These are phyloP conservation scores for Phytophthora sp. DNA, from an alignment of 352 stramenopile genomes.

Conservation along the genomic window DNA sequence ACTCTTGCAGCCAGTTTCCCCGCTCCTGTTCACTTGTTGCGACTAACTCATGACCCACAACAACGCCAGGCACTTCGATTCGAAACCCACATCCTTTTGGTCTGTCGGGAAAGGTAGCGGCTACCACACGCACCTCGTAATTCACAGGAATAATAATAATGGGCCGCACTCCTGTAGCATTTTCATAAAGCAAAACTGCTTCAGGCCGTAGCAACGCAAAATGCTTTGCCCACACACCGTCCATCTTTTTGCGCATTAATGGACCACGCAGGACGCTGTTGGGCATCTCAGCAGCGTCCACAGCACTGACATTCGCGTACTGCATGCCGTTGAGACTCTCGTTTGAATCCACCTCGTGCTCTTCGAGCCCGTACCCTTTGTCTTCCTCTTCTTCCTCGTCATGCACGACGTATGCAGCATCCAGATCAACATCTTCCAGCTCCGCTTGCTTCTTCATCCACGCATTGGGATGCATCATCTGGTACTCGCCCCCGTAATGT, in stretches of 20 bases:
- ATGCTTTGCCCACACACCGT: slow-evolving; percentile 67
- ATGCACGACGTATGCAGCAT: slow-evolving; percentile 28
- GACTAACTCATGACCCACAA: slow-evolving; percentile 64
- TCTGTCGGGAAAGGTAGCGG: slow-evolving; percentile 55
- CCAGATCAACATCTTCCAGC: slow-evolving; percentile 72
- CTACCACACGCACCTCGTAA: slow-evolving; percentile 51
- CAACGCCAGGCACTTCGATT: slow-evolving; percentile 64
- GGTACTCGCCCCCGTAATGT: slow-evolving; percentile 67
- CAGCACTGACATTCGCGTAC: slow-evolving; percentile 69
- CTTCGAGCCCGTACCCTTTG: slow-evolving; percentile 47
- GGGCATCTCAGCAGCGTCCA: slow-evolving; percentile 73
- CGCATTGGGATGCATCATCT: slow-evolving; percentile 48
- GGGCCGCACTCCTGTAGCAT: slow-evolving; percentile 53
- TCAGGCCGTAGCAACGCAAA: slow-evolving; percentile 75
- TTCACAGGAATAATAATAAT: slow-evolving; percentile 84
- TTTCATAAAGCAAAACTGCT: slow-evolving; percentile 76
- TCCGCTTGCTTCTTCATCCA: slow-evolving; percentile 80
- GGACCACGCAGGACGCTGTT: slow-evolving; percentile 71
- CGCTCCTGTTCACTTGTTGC: slow-evolving; percentile 70
- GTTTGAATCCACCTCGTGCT: slow-evolving; percentile 21
- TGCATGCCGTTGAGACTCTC: slow-evolving; percentile 83
- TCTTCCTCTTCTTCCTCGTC: slow-evolving; percentile 44
- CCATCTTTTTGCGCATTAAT: slow-evolving; percentile 75
- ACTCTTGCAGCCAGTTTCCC: slow-evolving; percentile 78
- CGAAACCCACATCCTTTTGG: slow-evolving; percentile 63